phyloP scores from a whole-genome alignment of 225 moss, liverwort and hornwort genomes.

The Asterella californica region DNA sequence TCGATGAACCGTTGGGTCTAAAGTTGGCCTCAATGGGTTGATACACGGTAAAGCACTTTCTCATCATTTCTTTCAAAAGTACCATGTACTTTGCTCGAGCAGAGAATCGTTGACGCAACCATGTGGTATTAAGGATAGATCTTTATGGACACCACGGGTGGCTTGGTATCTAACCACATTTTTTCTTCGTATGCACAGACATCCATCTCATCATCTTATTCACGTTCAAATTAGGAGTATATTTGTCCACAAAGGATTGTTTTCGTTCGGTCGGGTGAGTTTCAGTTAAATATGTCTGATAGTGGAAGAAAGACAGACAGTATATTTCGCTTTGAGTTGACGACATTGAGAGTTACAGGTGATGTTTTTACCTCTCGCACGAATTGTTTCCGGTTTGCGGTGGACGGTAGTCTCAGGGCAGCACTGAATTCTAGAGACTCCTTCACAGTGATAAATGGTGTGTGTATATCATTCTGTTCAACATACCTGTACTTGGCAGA shows the following conservation, averaged over 20 bases:
- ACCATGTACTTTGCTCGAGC: too few relatives aligned
- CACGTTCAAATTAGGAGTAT: neutral
- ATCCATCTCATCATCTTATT: neutral
- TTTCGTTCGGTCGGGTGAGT: too few relatives aligned
- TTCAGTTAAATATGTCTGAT: too few relatives aligned
- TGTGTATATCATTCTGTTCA: slow-evolving; percentile 96
- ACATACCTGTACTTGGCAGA: slow-evolving; percentile 63
- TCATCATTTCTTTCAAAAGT: too few relatives aligned
- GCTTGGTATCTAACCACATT: neutral
- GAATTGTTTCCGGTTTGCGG: slow-evolving; percentile 46
- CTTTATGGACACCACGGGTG: too few relatives aligned
- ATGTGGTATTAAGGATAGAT: neutral
- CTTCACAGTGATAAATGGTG: slow-evolving; percentile 69
- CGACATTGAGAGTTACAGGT: neutral
- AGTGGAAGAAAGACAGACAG: neutral
- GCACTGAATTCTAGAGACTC: slow-evolving; percentile 81
- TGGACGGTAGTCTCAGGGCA: slow-evolving; percentile 53
- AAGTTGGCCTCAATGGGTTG: neutral
- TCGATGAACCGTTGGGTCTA: neutral
- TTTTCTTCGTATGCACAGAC: too few relatives aligned
- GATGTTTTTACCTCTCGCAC: slow-evolving; percentile 53
- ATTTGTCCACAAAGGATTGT: too few relatives aligned
- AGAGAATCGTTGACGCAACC: too few relatives aligned
- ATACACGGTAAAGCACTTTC: too few relatives aligned
- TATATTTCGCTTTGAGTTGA: too few relatives aligned